Evolutionary conservation across 208 protist genomes (phyloP).

Genomic region (Leishmania tarentolae): DNA sequence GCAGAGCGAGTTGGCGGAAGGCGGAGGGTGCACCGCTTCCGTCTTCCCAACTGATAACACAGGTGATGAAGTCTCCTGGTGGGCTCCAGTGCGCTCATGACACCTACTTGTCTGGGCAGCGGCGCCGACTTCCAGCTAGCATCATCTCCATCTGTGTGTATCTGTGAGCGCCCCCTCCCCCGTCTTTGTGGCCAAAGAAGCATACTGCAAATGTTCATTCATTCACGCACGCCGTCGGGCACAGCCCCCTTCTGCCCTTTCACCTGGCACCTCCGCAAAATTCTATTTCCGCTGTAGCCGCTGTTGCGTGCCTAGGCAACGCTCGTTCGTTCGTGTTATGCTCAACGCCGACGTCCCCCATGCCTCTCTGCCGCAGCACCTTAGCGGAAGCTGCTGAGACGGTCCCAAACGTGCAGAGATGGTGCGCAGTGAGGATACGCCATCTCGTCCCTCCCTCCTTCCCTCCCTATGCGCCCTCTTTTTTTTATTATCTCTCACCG

Average conservation of each 20-base stretch:
- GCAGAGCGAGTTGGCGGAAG: constrained; percentile 2
- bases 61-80: background rate
- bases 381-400: background rate
- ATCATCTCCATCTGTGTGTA: background rate
- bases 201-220: background rate
- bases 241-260: background rate
- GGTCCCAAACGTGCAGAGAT: background rate
- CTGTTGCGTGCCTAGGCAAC: background rate
- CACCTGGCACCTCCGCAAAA: background rate
- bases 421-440: background rate
- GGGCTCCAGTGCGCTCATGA: background rate
- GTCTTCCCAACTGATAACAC: background rate
- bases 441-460: background rate
- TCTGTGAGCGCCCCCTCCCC: no score
- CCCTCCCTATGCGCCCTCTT: background rate
- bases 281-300: background rate
- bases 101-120: background rate
- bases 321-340: background rate
- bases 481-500: background rate
- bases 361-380: background rate
- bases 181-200: background rate
- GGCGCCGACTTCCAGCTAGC: background rate
- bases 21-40: background rate
- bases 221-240: background rate
- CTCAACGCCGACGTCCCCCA: background rate